These are phyloP conservation scores for Coelastrella sp. DNA, from an alignment of 139 green algal genomes.

Conservation along the genomic window DNA sequence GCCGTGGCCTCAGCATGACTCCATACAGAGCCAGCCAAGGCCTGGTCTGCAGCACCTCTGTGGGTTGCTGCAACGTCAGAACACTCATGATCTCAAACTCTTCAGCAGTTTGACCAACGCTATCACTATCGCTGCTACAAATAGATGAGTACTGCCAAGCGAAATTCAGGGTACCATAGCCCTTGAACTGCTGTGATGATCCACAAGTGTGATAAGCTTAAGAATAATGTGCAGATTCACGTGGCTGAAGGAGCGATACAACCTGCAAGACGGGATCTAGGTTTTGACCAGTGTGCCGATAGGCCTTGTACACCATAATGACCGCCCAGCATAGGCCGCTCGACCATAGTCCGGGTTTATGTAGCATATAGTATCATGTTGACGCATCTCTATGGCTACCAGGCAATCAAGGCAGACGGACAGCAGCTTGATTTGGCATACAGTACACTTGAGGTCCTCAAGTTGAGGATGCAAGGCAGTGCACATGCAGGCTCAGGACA, in stretches of 20 bases:
- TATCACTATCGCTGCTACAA: no score
- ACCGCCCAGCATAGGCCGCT: no score
- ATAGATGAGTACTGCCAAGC: not conserved
- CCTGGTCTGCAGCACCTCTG: constrained; percentile 18
- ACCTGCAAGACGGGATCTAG: not conserved
- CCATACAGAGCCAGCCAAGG: constrained; percentile 75
- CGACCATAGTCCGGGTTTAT: no score
- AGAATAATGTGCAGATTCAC: no score
- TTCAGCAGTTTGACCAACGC: no score
- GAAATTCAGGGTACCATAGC: no score
- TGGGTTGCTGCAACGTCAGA: not conserved
- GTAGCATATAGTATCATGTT: no score
- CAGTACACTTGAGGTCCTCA: not conserved
- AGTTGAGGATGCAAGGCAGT: not conserved
- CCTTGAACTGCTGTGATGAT: no score
- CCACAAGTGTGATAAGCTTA: no score
- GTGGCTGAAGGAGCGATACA: not conserved
- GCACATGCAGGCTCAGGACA: not conserved
- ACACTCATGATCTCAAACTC: not conserved
- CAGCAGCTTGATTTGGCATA: not conserved
- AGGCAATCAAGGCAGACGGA: no score
- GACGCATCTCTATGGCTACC: no score
- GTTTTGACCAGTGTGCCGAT: not conserved
- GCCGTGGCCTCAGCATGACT: constrained; percentile 48
- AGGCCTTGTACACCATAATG: not conserved